A percentile compares a stretch with the other conserved stretches of the same genome.
Conservation (phyloP, 2,329 filamentous ascomycete species). For the Ophiostoma himal-ulmi region DNA sequence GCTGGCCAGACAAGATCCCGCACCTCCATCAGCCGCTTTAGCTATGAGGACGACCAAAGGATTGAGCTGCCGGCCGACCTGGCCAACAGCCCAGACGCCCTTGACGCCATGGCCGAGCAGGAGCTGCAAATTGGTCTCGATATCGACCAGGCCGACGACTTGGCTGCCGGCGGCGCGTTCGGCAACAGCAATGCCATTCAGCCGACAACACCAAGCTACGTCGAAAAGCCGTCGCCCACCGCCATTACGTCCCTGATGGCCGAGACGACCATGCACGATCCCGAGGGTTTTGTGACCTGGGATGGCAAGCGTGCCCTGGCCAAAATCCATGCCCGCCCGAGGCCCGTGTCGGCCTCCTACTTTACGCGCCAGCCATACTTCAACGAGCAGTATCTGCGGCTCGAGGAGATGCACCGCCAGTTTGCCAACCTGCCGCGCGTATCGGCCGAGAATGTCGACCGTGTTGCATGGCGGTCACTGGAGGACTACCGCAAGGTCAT, state of each 20-base stretch:
- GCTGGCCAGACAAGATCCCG: constrained; percentile 3
- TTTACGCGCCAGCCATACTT: constrained; percentile 82
- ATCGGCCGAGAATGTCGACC: constrained; percentile 58
- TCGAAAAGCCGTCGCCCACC: background rate
- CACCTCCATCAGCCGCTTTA: constrained; percentile 9
- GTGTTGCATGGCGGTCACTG: constrained; percentile 74
- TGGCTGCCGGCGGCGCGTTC: background rate
- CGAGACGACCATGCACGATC: background rate
- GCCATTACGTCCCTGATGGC: background rate
- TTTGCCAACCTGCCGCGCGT: constrained; percentile 69
- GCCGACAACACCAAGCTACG: background rate
- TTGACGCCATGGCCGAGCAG: constrained; percentile 8
- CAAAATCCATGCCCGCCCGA: constrained; percentile 56
- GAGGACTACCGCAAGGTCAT: constrained; percentile 66
- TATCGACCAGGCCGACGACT: background rate
- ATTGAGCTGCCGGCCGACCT: constrained; percentile 2
- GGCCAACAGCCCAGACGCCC: background rate
- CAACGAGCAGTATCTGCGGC: constrained; percentile 72
- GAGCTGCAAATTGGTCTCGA: constrained; percentile 7
- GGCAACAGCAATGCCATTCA: background rate
- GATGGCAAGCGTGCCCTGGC: background rate
- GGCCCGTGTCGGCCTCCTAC: constrained; percentile 87
- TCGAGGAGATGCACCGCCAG: constrained; percentile 66
- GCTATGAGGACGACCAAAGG: constrained; percentile 10
- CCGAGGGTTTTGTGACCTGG: constrained; percentile 4